A percentile compares a stretch with the other conserved stretches of the same genome.
Conservation (phyloP, 2,329 filamentous ascomycete species). For the Aureobasidium uvarum region DNA sequence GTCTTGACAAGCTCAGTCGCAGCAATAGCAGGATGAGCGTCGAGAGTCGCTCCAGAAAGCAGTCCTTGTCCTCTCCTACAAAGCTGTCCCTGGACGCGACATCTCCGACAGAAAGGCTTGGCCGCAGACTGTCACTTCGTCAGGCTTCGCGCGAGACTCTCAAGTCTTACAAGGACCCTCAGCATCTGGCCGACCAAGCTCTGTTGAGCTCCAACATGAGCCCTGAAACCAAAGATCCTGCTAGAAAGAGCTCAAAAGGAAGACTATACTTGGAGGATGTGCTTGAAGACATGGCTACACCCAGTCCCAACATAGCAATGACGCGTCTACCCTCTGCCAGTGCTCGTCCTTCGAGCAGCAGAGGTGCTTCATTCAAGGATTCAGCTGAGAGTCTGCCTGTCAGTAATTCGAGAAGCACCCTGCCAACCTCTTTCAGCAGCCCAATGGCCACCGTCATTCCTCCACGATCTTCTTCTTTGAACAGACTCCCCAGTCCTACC, state of each 20-base stretch:
- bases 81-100: conserved; percentile 31
- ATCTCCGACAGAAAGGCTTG: background rate
- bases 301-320: background rate
- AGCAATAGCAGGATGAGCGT: conserved; percentile 39
- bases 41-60: conserved; percentile 36
- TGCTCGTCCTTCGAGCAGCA: conserved; percentile 4
- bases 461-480: conserved; percentile 14
- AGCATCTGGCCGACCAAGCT: conserved; percentile 17
- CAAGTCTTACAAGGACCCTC: background rate
- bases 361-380: background rate
- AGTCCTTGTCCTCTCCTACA: conserved; percentile 21
- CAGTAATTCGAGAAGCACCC: background rate
- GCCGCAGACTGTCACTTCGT: background rate
- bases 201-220: background rate
- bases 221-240: background rate
- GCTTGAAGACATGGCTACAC: conserved; percentile 28
- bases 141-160: background rate
- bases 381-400: background rate
- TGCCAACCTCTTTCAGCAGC: background rate
- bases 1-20: conserved; percentile 62
- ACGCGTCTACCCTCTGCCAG: background rate
- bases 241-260: conserved; percentile 38
- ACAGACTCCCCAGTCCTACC: conserved; percentile 14
- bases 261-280: conserved; percentile 34
- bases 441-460: background rate